Evolutionary conservation across 345 rosid species (phyloP), one percentile per base, ranked within the genome.

Genomic region (Rhodamnia argentea): DNA sequence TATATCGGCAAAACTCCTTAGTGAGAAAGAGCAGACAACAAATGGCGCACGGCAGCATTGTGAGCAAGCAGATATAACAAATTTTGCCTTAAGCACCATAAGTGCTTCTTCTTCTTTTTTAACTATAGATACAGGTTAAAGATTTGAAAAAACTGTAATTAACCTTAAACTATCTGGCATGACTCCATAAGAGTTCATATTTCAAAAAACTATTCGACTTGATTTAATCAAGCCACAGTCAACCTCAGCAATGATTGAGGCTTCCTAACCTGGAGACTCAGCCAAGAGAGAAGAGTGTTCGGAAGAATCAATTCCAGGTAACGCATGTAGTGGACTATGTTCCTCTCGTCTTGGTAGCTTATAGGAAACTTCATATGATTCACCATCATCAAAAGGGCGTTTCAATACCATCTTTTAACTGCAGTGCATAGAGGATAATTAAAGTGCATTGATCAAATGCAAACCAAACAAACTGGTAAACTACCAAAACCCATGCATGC

Each of bases 361-460:
- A 86, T 74, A 86, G 26, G 93, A 82, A 52, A 87, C 82, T 85
- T 89, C 91, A 40, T 88, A 87, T 27, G 89, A 88, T 59, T 88
- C 91, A 85, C 91, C 94, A 82, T 91, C 93, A 76, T 56, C 58
- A 54, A 88, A 90, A 85, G 94, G 85, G 47, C 96, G 91, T 84
- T 94, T 93, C 83, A 90, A 90, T 85, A 90, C 88, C 96, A 94
- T 94, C 86, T 86, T 88, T 60, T 14, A 82, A 58, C 92, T 87
- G 91, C 86, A 87, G 37, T 10, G 53, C 42, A 52, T 13, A 27
- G 44, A 29, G 52, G 42, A 75, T 24, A 10, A 47, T 27, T 26
- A 62, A 44, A 58, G 13, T 11, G 53, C 50, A 62, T 20, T 6
- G 76, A 54, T 53, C 37, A 83, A 62, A 60, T 62, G 78, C 52